These are phyloP conservation scores for Fusarium sp. DNA, from an alignment of 2,329 filamentous ascomycete species.

Conservation along the genomic window DNA sequence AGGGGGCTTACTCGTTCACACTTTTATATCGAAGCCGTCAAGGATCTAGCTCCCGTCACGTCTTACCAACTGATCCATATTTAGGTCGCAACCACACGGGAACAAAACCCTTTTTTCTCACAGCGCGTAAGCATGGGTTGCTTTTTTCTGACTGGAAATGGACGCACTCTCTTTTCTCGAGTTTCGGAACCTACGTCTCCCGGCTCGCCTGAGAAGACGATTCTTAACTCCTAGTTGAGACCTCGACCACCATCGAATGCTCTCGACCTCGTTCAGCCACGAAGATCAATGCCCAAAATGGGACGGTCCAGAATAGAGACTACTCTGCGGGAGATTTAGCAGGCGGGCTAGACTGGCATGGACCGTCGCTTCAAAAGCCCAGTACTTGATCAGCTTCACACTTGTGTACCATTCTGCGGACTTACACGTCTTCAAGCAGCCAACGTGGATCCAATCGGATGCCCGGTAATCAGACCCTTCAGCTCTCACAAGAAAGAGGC, in stretches of 20 bases:
- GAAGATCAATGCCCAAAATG: not conserved
- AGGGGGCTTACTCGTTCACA: not conserved
- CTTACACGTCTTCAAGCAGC: not conserved
- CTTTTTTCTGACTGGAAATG: not conserved
- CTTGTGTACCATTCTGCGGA: not conserved
- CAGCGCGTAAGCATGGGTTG: not conserved
- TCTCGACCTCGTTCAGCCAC: not conserved
- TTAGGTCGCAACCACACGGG: not conserved
- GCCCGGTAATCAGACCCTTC: not conserved
- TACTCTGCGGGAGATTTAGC: not conserved
- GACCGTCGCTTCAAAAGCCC: not conserved
- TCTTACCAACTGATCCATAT: not conserved
- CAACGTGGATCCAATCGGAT: not conserved
- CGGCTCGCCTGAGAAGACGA: not conserved
- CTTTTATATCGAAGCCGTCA: not conserved
- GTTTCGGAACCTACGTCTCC: not conserved
- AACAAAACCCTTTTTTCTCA: not conserved
- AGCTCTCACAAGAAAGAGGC: not conserved
- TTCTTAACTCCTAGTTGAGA: not conserved
- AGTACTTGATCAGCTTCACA: not conserved
- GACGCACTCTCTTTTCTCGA: not conserved
- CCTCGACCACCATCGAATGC: not conserved
- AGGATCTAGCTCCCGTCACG: not conserved
- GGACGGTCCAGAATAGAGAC: not conserved
- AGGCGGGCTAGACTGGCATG: not conserved